Evolutionary conservation across 2,329 filamentous ascomycete species (phyloP), one percentile per base, ranked within the genome.

Genomic region (Nemania sp.): DNA sequence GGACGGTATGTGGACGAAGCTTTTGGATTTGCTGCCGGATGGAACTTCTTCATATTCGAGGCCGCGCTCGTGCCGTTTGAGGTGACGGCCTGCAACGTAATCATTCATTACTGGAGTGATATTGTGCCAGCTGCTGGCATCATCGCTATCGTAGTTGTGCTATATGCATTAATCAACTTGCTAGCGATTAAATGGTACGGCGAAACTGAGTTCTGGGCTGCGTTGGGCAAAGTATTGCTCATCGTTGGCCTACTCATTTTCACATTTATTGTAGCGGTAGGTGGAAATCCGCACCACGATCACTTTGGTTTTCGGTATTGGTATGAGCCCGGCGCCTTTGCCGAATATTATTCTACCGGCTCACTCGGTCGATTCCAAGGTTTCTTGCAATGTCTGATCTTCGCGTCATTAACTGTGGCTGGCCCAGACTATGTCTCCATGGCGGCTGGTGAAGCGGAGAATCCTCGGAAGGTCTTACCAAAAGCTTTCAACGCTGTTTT

Each of bases 181-280:
- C 77, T 92, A 56, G 86, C 86, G 1, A 87, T 91, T 15, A 78
- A 86, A 59, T 90, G 80, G 78, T 91, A 89, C 54, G 88, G 88
- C 39, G 88, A 91, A 71, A 81, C 85, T 0, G 90, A 94, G 67
- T 94, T 95, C 65, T 83, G 80, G 80, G 82, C 86, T 17, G 85
- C 89, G 2, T 68, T 89, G 2, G 86, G 86, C 49, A 91, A 91
- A 68, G 80, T 91, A 2, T 62, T 91, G 2, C 77, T 91, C 45
- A 89, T 89, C 55, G 71, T 91, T 30, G 87, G 83, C 1, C 77
- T 93, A 45, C 80, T 92, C 61, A 64, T 84, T 59, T 92, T 90
- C 73, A 93, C 90, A 2, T 90, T 96, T 65, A 79, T 95, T 60
- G 83, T 85, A 60, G 93, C 94, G 86, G 74, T 94, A 1, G 91